Conservation (phyloP, 2,329 filamentous ascomycete genomes). For the Cryphonectria radicalis region DNA sequence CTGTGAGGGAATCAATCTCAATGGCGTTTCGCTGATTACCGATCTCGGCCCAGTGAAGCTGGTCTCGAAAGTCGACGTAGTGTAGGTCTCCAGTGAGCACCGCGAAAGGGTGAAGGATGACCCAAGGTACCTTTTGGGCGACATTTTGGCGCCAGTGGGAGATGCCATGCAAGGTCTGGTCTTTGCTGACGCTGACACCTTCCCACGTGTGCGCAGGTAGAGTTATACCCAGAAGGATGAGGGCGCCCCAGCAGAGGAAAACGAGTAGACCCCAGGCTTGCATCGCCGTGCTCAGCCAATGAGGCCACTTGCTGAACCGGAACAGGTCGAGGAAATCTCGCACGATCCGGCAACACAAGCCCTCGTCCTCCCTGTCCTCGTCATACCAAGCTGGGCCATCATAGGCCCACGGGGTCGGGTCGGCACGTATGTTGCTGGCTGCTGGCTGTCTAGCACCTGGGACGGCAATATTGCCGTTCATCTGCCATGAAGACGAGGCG, state of each 20-base stretch:
- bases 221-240: conserved; percentile 19
- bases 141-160: conserved; percentile 25
- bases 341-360: neutral
- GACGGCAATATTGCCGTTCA: no score
- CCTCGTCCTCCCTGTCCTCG: neutral
- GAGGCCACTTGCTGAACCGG: conserved; percentile 9
- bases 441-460: neutral
- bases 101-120: conserved; percentile 25
- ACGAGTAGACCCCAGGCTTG: conserved; percentile 19
- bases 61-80: conserved; percentile 24
- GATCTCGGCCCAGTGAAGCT: conserved; percentile 29
- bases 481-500: neutral
- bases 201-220: conserved; percentile 21
- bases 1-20: conserved; percentile 7
- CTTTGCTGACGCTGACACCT: conserved; percentile 20
- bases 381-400: neutral
- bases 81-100: conserved; percentile 24
- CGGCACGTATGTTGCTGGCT: neutral
- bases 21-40: conserved; percentile 35
- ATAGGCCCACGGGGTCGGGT: no score
- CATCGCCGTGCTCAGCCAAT: conserved; percentile 7
- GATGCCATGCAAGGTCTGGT: neutral
- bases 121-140: conserved; percentile 25
- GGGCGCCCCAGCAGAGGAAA: conserved; percentile 7
- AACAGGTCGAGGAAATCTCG: neutral